Conservation (phyloP, 1,139 yeast species). For the Hanseniaspora uvarum region DNA sequence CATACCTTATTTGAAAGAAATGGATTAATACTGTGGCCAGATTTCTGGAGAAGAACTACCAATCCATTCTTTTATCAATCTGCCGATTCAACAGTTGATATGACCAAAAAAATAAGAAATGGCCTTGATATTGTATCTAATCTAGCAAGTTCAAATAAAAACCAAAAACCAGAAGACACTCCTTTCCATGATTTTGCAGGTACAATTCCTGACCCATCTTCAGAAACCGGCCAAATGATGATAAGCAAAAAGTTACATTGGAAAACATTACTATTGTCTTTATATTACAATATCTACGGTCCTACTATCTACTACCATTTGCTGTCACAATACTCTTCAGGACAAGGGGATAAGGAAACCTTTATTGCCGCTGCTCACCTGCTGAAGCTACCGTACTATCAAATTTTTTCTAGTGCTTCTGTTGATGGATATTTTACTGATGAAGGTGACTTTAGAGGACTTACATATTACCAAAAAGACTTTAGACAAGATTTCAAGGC, state of each 20-base stretch:
- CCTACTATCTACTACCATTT: slow-evolving; percentile 74
- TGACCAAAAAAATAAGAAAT: slow-evolving; percentile 36
- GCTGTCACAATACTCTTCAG: slow-evolving; percentile 72
- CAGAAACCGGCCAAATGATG: slow-evolving; percentile 76
- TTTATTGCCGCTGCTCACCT: slow-evolving; percentile 72
- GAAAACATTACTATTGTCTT: slow-evolving; percentile 52
- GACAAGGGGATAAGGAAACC: slow-evolving; percentile 89
- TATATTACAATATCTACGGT: slow-evolving; percentile 72
- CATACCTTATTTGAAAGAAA: slow-evolving; percentile 43
- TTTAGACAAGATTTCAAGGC: slow-evolving; percentile 28
- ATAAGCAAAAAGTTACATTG: slow-evolving; percentile 57
- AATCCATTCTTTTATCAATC: slow-evolving; percentile 59
- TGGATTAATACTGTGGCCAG: slow-evolving; percentile 73
- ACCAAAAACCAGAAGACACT: slow-evolving; percentile 23
- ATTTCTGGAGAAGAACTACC: slow-evolving; percentile 68
- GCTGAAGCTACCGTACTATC: slow-evolving; percentile 50
- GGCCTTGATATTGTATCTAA: slow-evolving; percentile 33
- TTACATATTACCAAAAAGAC: slow-evolving; percentile 31
- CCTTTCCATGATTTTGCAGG: slow-evolving; percentile 62
- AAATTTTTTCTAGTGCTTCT: slow-evolving; percentile 42
- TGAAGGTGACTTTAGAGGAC: slow-evolving; percentile 27
- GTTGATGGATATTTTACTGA: slow-evolving; percentile 29
- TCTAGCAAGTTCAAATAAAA: slow-evolving; percentile 19
- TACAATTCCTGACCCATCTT: slow-evolving; percentile 68
- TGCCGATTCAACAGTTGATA: slow-evolving; percentile 42